These are phyloP conservation scores for Amoeboaphelidium protococcarum DNA, from an alignment of 371 early-diverging fungal genomes.

Conservation along the genomic window DNA sequence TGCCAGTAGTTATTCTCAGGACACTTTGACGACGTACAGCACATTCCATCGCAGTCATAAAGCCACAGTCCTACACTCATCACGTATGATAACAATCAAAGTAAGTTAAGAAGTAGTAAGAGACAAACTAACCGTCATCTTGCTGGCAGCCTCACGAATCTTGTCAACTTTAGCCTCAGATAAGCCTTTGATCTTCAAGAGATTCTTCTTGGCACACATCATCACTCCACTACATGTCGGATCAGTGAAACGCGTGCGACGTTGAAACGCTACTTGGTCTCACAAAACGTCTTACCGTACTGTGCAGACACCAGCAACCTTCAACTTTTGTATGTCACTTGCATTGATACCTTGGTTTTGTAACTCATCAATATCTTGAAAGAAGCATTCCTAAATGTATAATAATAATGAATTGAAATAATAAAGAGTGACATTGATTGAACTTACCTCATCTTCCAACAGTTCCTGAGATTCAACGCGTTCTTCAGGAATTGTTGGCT, in stretches of 20 bases:
- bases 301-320: slow-evolving; percentile 49
- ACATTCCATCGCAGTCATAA: slow-evolving; percentile 6
- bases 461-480: too few relatives aligned
- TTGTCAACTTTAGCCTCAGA: slow-evolving; percentile 72
- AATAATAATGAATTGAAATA: too few relatives aligned
- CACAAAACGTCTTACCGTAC: slow-evolving; percentile 16
- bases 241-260: too few relatives aligned
- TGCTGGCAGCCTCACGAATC: slow-evolving; percentile 39
- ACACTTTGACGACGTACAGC: slow-evolving; percentile 4
- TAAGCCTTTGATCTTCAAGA: slow-evolving; percentile 46
- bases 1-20: slow-evolving; percentile 6
- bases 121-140: slow-evolving; percentile 5
- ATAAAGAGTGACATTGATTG: too few relatives aligned
- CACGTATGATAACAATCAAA: not conserved
- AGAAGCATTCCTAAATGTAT: not conserved
- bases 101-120: not conserved
- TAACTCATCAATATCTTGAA: slow-evolving; percentile 6
- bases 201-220: slow-evolving; percentile 40
- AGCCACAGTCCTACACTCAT: not conserved
- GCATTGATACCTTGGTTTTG: slow-evolving; percentile 40
- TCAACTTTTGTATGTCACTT: slow-evolving; percentile 55
- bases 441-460: too few relatives aligned
- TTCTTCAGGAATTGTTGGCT: too few relatives aligned
- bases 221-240: slow-evolving; percentile 28
- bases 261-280: not conserved